These are phyloP conservation scores for Saccharomyces paradoxus DNA, from an alignment of 805 yeast genomes.

Conservation along the genomic window DNA sequence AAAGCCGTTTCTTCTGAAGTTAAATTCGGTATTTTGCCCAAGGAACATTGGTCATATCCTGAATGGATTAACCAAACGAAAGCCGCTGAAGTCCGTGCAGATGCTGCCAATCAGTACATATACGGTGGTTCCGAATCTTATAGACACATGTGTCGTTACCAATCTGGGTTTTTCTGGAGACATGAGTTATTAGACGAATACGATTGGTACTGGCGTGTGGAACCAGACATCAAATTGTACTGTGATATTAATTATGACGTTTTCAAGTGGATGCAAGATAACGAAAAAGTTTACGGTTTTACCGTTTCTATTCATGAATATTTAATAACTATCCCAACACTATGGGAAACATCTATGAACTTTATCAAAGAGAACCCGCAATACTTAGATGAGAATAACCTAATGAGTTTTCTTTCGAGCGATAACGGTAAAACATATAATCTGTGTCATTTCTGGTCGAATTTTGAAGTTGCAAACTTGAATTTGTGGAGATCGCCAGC, in stretches of 20 bases:
- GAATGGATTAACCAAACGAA: constrained; percentile 64
- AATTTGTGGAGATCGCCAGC: constrained; percentile 66
- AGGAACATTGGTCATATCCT: constrained; percentile 84
- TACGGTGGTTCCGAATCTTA: constrained; percentile 72
- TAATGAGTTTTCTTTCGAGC: constrained; percentile 63
- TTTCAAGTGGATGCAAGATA: constrained; percentile 72
- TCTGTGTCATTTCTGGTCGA: constrained; percentile 83
- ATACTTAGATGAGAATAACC: constrained; percentile 49
- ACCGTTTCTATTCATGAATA: constrained; percentile 67
- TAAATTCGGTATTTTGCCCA: constrained; percentile 64
- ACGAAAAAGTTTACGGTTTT: constrained; percentile 66
- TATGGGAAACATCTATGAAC: constrained; percentile 66
- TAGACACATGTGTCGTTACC: constrained; percentile 87
- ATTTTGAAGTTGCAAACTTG: constrained; percentile 73
- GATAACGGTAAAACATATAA: constrained; percentile 67
- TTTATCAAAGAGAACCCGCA: constrained; percentile 56
- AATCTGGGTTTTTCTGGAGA: constrained; percentile 76
- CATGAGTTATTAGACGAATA: constrained; percentile 58
- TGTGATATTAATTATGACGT: constrained; percentile 77
- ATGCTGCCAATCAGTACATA: constrained; percentile 42
- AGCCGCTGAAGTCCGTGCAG: constrained; percentile 55
- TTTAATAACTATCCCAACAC: constrained; percentile 59
- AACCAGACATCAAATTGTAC: constrained; percentile 65
- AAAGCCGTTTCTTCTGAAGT: constrained; percentile 57
- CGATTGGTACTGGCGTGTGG: constrained; percentile 91